Base-by-base conservation (phyloP, 345 rosid species). In the Salix exigua region DNA sequence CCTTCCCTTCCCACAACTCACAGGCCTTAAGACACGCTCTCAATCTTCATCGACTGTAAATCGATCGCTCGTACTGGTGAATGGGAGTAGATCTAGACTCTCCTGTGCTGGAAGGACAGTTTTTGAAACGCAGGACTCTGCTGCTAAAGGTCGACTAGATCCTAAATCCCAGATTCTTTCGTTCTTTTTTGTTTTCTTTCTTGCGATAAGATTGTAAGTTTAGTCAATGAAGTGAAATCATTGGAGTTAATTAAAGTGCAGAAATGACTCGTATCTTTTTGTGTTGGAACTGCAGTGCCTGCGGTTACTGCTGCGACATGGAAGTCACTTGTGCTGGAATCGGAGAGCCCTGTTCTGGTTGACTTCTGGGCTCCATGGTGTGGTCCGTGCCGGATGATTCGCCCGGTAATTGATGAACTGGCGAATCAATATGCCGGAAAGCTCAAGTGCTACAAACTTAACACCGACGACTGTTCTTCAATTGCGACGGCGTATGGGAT, bases 341-440 rank as follows among this genome's bases (percentile, higher is more conserved):
- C 85, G 23, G 79, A 79, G 11, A 26, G 61, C 31, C 83, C 89
- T 5, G 86, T 87, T 14, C 79, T 87, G 51, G 89, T 87, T 13
- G 89, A 87, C 69, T 87, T 87, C 74, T 87, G 89, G 89, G 89
- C 89, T 55, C 89, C 89, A 25, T 87, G 89, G 89, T 87, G 89
- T 40, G 89, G 89, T 28, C 89, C 89, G 18, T 87, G 89, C 86
- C 78, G 87, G 8, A 85, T 87, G 86, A 85, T 87, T 69, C 85
- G 79, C 79, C 89, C 89, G 7, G 50, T 87, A 42, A 85, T 87
- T 12, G 85, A 83, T 67, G 86, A 80, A 31, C 77, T 87, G 69
- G 86, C 89, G 4, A 78, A 66, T 75, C 83, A 83, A 42, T 87
- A 87, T 68, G 77, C 73, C 6, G 89, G 88, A n/a, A 87, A 87